phyloP scores from a whole-genome alignment of 2,329 filamentous ascomycete genomes.

The Nothopassalora personata region DNA sequence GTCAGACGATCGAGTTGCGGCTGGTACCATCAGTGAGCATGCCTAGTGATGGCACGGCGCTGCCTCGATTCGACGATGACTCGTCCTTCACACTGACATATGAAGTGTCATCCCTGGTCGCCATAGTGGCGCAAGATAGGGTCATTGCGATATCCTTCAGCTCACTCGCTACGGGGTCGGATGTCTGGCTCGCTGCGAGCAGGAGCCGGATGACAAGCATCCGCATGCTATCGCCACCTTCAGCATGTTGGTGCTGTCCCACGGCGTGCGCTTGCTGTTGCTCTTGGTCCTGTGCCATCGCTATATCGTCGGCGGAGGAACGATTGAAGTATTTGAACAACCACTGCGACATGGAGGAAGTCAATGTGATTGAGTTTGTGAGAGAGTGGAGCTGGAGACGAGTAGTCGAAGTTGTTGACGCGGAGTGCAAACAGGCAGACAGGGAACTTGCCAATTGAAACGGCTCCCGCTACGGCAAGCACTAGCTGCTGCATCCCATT shows the following conservation, averaged over 20 bases:
- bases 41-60: neutral
- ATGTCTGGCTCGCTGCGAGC: neutral
- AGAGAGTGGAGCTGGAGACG: neutral
- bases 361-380: neutral
- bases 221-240: neutral
- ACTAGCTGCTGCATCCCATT: neutral
- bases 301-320: neutral
- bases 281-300: neutral
- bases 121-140: neutral
- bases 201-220: neutral
- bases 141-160: constrained; percentile 1
- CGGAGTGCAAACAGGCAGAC: neutral
- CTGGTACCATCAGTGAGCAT: neutral
- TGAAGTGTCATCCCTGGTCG: neutral
- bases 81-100: neutral
- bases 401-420: neutral
- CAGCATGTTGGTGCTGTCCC: neutral
- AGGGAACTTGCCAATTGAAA: neutral
- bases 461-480: neutral
- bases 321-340: neutral
- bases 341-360: neutral
- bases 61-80: neutral
- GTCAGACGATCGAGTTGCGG: neutral
- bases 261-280: neutral
- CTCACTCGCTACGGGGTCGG: neutral